Base-by-base conservation (phyloP, 495 filamentous ascomycete genomes). In the Trichoderma gamsii region DNA sequence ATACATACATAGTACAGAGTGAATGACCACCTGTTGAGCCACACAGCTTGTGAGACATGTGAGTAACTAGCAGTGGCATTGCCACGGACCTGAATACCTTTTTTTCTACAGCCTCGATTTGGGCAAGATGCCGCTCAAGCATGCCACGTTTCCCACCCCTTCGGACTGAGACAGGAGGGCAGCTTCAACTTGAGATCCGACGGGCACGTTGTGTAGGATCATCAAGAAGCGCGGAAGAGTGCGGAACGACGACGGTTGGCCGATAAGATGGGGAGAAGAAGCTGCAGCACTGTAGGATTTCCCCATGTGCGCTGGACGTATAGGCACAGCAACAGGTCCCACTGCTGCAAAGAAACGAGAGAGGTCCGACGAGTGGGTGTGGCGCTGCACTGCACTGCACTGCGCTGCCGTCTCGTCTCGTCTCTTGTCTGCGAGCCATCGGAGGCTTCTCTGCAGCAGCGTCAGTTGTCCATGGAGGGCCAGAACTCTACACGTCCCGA, bases 351-450 rank as follows among this genome's bases (percentile, higher is more conserved):
- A 61, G 1, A 32, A 1, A 61, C 16, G 13, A 11, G n/a, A 27
- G 4, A 32, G 49, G 49, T 52, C 56, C 56, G 56, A 61, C 56
- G 23, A 21, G 56, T 61, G 56, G 56, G 56, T 61, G 56, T 61
- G 56, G 56, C 56, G 13, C 27, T 29, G 23, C 27, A 32, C 56
- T 15, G 52, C 21, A 23, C 1, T n/a, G n/a, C n/a, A n/a, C n/a
- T n/a, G n/a, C n/a, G n/a, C 9, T 2, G 21, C 29, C 1, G 29
- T 29, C 29, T 29, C 1, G 52, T 9, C 7, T 29, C 21, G 21
- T 59, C 21, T 61, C n/a, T 56, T 32, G 56, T 16, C 56, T 61
- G 56, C 56, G 56, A 61, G 56, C 23, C 56, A 61, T 61, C 56
- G 56, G 56, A 61, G 56, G 56, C 56, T 56, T 18, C n/a, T 23